Percentiles rank a stretch among this genome's conserved stretches.
Evolutionary conservation across 2,329 filamentous ascomycete species (phyloP).

Genomic region (Xylariaceae sp.): DNA sequence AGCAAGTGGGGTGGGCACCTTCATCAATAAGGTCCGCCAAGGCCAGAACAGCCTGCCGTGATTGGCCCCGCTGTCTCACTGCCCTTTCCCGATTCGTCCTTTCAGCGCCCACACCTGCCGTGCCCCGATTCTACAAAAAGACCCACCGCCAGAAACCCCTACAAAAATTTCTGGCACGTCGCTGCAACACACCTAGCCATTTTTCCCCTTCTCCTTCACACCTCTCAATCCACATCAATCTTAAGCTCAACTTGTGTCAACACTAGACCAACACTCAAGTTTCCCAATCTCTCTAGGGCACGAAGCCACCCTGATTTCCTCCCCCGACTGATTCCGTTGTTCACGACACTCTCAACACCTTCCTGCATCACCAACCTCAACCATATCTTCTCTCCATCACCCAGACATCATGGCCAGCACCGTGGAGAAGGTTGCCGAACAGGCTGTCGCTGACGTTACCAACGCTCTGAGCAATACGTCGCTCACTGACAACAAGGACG

Average conservation of each 20-base stretch:
- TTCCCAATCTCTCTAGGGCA: constrained; percentile 68
- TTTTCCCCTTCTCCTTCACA: constrained; percentile 32
- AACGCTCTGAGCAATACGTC: constrained; percentile 68
- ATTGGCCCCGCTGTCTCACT: too few relatives aligned
- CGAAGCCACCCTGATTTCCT: constrained; percentile 74
- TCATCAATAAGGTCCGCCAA: too few relatives aligned
- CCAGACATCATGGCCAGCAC: constrained; percentile 76
- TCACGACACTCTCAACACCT: constrained; percentile 44
- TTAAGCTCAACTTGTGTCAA: constrained; percentile 34
- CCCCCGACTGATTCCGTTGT: constrained; percentile 56
- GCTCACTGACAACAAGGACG: constrained; percentile 55
- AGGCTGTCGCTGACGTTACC: constrained; percentile 72
- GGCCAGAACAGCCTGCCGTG: too few relatives aligned
- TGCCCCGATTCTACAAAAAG: constrained; percentile 20
- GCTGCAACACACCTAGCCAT: constrained; percentile 26
- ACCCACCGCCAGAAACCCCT: constrained; percentile 32
- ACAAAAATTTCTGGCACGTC: constrained; percentile 35
- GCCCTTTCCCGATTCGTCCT: constrained; percentile 17
- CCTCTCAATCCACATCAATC: constrained; percentile 41
- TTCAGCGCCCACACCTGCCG: constrained; percentile 23
- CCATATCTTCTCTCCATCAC: constrained; percentile 31
- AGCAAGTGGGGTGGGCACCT: too few relatives aligned
- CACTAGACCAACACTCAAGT: constrained; percentile 34
- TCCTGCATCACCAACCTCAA: constrained; percentile 21
- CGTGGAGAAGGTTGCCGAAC: constrained; percentile 64